Evolutionary conservation across 805 yeast genomes (phyloP), one percentile per base, ranked within the genome.

Genomic region (Starmerella khaoyaiensis): DNA sequence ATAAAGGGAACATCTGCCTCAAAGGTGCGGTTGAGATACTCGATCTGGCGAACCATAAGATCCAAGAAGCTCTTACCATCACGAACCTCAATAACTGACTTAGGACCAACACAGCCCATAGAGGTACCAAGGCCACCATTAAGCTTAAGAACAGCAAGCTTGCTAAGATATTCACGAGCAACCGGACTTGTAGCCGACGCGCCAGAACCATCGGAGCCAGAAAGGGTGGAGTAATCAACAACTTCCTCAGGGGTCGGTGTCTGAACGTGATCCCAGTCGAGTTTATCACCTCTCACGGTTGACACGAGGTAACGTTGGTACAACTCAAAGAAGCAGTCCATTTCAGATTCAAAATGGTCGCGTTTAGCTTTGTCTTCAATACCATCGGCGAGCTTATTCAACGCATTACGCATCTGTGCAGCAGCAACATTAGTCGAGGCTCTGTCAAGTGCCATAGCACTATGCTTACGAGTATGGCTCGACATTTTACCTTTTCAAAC

Each of bases 21-120:
- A 64, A 76, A 79, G 49, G 74, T 76, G 56, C 93, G 74, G 69
- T 90, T 90, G 59, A 90, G 71, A 60, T 83, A 80, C 65, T 86
- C 96, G 53, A 90, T 87, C 67, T 90, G 98, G 61, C 98, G 80
- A 30, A 90, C 98, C 32, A 94, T 71, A 51, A 90, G 72, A 61
- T 90, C 98, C 59, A 90, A 70, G 61, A 90, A 90, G 28, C 96
- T 80, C 71, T 90, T 93, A 44, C 97, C 97, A 53, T 90, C 98
- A 62, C 98, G 80, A 33, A 90, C 98, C 67, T 90, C 98, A 58
- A 90, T 90, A 49, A 90, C 93, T 20, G 94, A 81, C 63, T 86
- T 86, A 47, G 98, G 98, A 41, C 98, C 98, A 45, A 90, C 96
- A 67, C 98, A 90, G 41, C 98, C 98, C 98, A 90, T 90, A 8